phyloP scores from a whole-genome alignment of 768 basidiomycete genomes.

The Leccinum aurantiacum region DNA sequence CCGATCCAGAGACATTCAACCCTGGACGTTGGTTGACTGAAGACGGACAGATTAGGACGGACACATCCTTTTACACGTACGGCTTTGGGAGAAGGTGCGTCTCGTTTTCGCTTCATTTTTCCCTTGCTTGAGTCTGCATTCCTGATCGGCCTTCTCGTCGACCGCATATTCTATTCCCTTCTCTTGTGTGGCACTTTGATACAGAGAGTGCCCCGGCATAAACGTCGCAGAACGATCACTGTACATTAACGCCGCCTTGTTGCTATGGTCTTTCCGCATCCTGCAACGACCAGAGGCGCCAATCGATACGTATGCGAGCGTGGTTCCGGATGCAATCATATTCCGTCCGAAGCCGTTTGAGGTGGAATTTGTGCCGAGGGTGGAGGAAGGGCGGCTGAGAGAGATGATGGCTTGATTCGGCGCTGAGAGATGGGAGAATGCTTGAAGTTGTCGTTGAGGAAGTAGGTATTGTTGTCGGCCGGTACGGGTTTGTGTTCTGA shows the following conservation, averaged over 20 bases:
- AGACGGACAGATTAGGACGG: neutral
- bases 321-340: conserved; percentile 55
- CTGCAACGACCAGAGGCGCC: conserved; percentile 45
- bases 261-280: conserved; percentile 63
- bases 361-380: conserved; percentile 51
- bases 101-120: neutral
- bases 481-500: neutral
- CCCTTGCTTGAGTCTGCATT: neutral
- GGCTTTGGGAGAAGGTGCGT: conserved; percentile 4
- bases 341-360: conserved; percentile 58
- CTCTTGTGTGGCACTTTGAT: neutral
- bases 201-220: conserved; percentile 61
- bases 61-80: conserved; percentile 5
- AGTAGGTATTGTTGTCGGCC: neutral
- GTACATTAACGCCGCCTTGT: conserved; percentile 58
- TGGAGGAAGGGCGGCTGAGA: conserved; percentile 17
- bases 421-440: neutral
- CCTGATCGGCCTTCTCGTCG: too few relatives aligned
- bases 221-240: conserved; percentile 47
- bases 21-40: conserved; percentile 6
- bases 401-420: conserved; percentile 10
- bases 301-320: conserved; percentile 49
- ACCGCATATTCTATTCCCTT: neutral
- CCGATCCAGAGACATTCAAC: neutral
- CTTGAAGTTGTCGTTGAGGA: neutral